Base-by-base conservation (phyloP, 306 rosid genomes). In the Rosa multiflora region DNA sequence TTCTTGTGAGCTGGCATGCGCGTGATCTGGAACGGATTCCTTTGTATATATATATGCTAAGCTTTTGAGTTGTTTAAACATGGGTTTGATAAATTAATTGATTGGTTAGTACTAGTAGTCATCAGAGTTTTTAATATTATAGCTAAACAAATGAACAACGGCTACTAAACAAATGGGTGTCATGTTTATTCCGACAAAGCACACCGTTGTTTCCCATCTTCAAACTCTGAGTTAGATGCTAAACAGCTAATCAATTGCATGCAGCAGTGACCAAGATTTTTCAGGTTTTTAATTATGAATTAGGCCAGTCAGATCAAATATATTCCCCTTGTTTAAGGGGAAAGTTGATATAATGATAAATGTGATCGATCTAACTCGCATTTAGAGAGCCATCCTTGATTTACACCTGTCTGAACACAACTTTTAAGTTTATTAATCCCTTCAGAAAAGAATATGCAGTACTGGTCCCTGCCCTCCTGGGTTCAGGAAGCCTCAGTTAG, bases 171-270 rank as follows among this genome's bases (percentile, higher is more conserved):
- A 32, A 88, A 86, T 87, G 92, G 89, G 85, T 89, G 97, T 86
- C 90, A 93, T 88, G 83, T 89, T 87, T 87, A 83, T 93, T 76
- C 98, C 98, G 91, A 93, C 98, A 93, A 78, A 58, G 84, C 39
- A 82, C 87, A 8, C 81, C 81, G 73, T 70, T 84, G 97, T 91
- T 91, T 93, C 98, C 97, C 87, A 85, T 88, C 88, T 85, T 88
- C 94, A 90, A 87, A 86, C 96, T 93, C 35, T 12, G 37, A 15
- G 35, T 80, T 48, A 71, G 79, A 79, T 87, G 83, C 75, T 52
- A 78, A 79, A 51, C 73, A 63, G 86, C 74, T 85, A 81, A 79
- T 40, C 46, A 35, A 66, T 64, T n/a, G 32, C 32, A 29, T 29
- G 37, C 15, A n/a, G 42, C 83, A 87, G 79, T 59, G 76, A 82